A percentile compares a stretch with the other conserved stretches of the same genome.
Conservation (phyloP, 2,329 filamentous ascomycete genomes). For the Aspergillus sp. region DNA sequence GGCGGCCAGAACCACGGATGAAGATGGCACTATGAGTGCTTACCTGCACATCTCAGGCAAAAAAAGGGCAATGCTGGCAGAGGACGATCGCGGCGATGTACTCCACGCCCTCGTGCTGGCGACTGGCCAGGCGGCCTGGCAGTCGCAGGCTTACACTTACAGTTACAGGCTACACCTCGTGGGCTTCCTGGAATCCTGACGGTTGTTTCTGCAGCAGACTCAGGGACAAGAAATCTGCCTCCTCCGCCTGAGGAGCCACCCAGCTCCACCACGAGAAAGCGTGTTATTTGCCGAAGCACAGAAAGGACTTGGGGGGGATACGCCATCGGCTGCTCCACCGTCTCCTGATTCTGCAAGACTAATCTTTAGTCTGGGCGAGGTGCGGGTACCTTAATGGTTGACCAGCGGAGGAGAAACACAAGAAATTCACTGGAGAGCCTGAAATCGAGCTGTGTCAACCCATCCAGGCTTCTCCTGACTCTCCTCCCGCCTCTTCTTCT, state of each 20-base stretch:
- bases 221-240: background rate
- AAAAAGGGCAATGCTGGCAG: background rate
- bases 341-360: slow-evolving; percentile 16
- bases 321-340: slow-evolving; percentile 10
- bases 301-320: background rate
- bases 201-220: background rate
- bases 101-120: background rate
- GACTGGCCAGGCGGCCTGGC: background rate
- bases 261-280: background rate
- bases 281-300: slow-evolving; percentile 4
- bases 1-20: slow-evolving; percentile 4
- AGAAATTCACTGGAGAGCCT: background rate
- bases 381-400: slow-evolving; percentile 9
- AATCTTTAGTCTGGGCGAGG: slow-evolving; percentile 3
- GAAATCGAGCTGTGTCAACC: background rate
- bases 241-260: background rate
- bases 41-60: background rate
- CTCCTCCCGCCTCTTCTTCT: background rate
- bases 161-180: background rate
- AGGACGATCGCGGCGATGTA: background rate
- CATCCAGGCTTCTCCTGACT: slow-evolving; percentile 4
- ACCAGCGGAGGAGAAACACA: slow-evolving; percentile 1
- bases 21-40: background rate
- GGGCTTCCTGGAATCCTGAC: background rate
- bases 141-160: background rate